Evolutionary conservation across 805 yeast species (phyloP).

Genomic region (Candida qinlingensis): DNA sequence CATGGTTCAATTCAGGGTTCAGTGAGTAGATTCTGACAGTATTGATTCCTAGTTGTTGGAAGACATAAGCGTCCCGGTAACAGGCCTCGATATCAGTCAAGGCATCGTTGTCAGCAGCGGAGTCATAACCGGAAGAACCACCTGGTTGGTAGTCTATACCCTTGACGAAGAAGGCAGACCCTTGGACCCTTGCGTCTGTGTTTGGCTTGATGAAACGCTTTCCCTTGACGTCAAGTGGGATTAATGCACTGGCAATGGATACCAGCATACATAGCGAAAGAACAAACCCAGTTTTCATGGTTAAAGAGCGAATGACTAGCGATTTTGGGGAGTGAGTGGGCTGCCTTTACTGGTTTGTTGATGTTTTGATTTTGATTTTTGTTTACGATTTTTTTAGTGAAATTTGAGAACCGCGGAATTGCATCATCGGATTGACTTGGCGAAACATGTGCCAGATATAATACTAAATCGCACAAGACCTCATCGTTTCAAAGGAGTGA

Average conservation of each 20-base stretch:
- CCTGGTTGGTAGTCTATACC: constrained; percentile 95
- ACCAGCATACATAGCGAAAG: background rate
- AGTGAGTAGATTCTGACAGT: constrained; percentile 79
- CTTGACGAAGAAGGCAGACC: constrained; percentile 67
- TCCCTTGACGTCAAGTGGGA: constrained; percentile 53
- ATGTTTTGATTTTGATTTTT: no score
- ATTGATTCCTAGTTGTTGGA: constrained; percentile 79
- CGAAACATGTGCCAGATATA: no score
- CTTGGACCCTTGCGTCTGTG: constrained; percentile 36
- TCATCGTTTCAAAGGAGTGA: no score
- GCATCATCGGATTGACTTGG: no score
- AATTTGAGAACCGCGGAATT: no score
- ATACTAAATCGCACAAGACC: no score
- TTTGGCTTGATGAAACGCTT: constrained; percentile 56
- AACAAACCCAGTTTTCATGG: background rate
- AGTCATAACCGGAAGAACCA: constrained; percentile 60
- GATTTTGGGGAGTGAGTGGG: no score
- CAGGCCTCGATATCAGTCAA: constrained; percentile 66
- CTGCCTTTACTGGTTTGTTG: no score
- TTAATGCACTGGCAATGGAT: constrained; percentile 33
- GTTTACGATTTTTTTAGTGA: no score
- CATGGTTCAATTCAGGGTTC: constrained; percentile 82
- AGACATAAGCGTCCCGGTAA: constrained; percentile 71
- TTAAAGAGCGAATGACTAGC: background rate
- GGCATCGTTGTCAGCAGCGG: constrained; percentile 47